phyloP scores from a whole-genome alignment of 2,329 filamentous ascomycete species.

The Neophaeococcomyces mojaviensis region DNA sequence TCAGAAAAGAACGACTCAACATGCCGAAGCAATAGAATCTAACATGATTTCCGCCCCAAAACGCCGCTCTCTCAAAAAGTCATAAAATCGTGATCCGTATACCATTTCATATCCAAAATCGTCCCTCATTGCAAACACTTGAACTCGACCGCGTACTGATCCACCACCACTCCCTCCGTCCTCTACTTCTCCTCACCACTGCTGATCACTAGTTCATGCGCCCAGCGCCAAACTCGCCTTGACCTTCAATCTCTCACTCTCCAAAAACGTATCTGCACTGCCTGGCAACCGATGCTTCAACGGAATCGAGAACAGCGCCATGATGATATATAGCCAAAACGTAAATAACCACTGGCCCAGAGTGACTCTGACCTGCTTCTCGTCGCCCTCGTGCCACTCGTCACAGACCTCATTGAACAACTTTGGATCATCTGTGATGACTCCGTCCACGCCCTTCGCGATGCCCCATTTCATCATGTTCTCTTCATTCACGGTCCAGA shows the following conservation, averaged over 20 bases:
- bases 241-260: conserved; percentile 6
- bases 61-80: too few relatives aligned
- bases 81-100: too few relatives aligned
- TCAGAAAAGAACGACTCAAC: too few relatives aligned
- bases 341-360: conserved; percentile 18
- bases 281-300: conserved; percentile 6
- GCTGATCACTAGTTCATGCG: conserved; percentile 1
- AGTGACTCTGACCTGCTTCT: conserved; percentile 12
- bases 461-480: conserved; percentile 77
- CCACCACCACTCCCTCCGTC: background rate
- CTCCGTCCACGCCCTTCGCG: conserved; percentile 59
- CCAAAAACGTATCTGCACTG: conserved; percentile 2
- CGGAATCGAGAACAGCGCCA: conserved; percentile 14
- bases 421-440: conserved; percentile 77
- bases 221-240: background rate
- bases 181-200: too few relatives aligned
- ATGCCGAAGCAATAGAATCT: too few relatives aligned
- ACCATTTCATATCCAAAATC: too few relatives aligned
- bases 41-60: too few relatives aligned
- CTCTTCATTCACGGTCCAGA: conserved; percentile 82
- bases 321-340: conserved; percentile 17
- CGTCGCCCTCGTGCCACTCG: conserved; percentile 14
- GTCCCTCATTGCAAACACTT: too few relatives aligned
- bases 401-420: conserved; percentile 41
- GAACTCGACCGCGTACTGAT: too few relatives aligned